Base-by-base conservation (phyloP, 257 asterid species). In the Lavandula angustifolia region DNA sequence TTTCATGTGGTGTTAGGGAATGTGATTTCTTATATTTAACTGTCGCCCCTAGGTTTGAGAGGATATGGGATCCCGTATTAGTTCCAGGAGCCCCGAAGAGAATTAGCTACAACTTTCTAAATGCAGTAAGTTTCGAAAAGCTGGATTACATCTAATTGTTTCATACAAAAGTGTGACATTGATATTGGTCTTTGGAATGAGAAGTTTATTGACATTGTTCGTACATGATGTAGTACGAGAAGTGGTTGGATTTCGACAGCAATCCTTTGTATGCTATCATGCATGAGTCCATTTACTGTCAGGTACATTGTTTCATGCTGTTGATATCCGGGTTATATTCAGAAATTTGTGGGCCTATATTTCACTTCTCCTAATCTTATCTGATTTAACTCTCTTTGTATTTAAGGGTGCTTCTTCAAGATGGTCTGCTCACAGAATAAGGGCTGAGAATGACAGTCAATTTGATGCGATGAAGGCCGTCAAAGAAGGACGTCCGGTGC, bases 271-370 rank as follows among this genome's bases (percentile, higher is more conserved):
- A 84, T 68, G 99, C 97, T 18, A 66, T 89, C 55, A 67, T 92
- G 87, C 99, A 92, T 3, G 99, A 92, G 82, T 76, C 94, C 78
- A 84, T 92, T 75, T 92, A 85, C 74, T 89, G 97, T 69, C 90
- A 92, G 97, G 99, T 92, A 22, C n/a, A n/a, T n/a, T n/a, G n/a
- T n/a, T n/a, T n/a, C n/a, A n/a, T n/a, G n/a, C 63, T 62, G n/a
- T 59, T 13, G 72, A 11, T 32, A 12, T 52, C 64, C 22, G 33
- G 29, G 46, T 60, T 47, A 58, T n/a, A 32, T 48, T 56, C 34
- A 31, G 27, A 44, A 22, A 22, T 22, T 2, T 22, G 27, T 22
- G 2, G 27, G 2, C 27, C 27, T 22, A 0, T 22, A 29, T 22
- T 64, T 9, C 60, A n/a, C 40, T 34, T 63, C 33, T 54, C 18